Evolutionary conservation across 2,329 filamentous ascomycete genomes (phyloP).

Genomic region (Lachnellula arida): DNA sequence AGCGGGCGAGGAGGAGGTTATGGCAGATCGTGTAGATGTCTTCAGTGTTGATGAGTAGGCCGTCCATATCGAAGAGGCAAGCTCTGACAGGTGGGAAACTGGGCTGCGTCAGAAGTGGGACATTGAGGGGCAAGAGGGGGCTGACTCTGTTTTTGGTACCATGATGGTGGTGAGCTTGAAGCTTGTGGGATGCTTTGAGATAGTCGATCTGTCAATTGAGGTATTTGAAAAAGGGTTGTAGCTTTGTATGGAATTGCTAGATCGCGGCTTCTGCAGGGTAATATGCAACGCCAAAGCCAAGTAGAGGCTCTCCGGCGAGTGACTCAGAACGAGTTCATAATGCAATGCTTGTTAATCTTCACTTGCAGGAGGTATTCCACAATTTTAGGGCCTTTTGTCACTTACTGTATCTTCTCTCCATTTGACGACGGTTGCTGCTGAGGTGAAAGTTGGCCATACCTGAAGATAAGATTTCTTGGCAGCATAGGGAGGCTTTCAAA

Average conservation of each 20-base stretch:
- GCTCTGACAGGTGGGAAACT: slow-evolving; percentile 78
- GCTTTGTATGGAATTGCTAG: too few relatives aligned
- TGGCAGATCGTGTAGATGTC: slow-evolving; percentile 80
- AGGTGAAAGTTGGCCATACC: too few relatives aligned
- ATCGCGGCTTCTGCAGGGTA: background rate
- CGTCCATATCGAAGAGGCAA: slow-evolving; percentile 98
- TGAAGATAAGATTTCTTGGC: too few relatives aligned
- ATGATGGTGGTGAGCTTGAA: slow-evolving; percentile 5
- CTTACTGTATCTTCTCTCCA: too few relatives aligned
- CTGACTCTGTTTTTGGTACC: slow-evolving; percentile 19
- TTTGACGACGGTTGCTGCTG: too few relatives aligned
- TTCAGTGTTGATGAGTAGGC: slow-evolving; percentile 89
- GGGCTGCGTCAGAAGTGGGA: slow-evolving; percentile 1
- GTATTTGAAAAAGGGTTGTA: background rate
- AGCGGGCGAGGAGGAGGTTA: slow-evolving; percentile 74
- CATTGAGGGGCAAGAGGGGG: background rate
- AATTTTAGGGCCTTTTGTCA: too few relatives aligned
- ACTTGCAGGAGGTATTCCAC: too few relatives aligned
- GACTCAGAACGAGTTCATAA: background rate
- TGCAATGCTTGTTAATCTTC: too few relatives aligned
- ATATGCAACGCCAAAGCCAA: background rate
- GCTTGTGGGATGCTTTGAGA: background rate
- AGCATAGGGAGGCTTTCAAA: too few relatives aligned
- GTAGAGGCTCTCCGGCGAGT: background rate
- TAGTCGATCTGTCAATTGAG: background rate